Evolutionary conservation across 441 rosid species (phyloP).

Genomic region (Biscutella laevigata): DNA sequence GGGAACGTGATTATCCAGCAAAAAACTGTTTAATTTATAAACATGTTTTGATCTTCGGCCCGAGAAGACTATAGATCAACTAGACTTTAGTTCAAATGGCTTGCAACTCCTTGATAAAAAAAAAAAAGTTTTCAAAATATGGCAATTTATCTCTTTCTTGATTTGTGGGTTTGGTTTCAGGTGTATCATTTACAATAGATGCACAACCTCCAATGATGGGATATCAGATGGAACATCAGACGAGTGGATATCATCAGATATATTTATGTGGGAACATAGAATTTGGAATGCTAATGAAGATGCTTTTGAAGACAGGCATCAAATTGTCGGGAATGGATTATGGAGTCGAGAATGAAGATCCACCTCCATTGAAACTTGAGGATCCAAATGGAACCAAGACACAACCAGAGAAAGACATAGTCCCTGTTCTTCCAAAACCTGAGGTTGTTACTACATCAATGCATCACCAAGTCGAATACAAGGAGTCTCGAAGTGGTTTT

Average conservation of each 20-base stretch:
- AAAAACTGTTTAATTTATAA: too few relatives aligned
- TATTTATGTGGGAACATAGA: slow-evolving; percentile 21
- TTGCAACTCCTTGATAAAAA: too few relatives aligned
- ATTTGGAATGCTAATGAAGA: slow-evolving; percentile 17
- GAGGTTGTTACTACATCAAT: slow-evolving; percentile 1
- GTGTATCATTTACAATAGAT: slow-evolving; percentile 21
- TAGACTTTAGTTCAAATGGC: too few relatives aligned
- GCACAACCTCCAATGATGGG: not conserved
- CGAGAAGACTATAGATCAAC: too few relatives aligned
- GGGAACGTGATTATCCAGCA: too few relatives aligned
- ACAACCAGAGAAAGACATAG: not conserved
- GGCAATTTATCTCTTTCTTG: not conserved
- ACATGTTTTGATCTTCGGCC: too few relatives aligned
- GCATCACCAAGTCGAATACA: not conserved
- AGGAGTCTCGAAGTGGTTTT: slow-evolving; percentile 7
- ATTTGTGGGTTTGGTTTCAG: slow-evolving; percentile 12
- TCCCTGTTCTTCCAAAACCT: not conserved
- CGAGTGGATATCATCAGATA: too few relatives aligned
- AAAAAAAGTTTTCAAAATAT: too few relatives aligned
- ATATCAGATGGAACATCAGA: slow-evolving; percentile 9
- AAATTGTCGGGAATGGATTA: not conserved
- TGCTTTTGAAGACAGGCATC: slow-evolving; percentile 9
- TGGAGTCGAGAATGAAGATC: slow-evolving; percentile 13
- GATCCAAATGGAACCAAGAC: slow-evolving; percentile 3
- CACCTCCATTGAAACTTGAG: slow-evolving; percentile 4